Percentiles rank a stretch among this genome's conserved stretches.
Conservation (phyloP, 2,329 filamentous ascomycete species). For the Fusarium odoratissimum region DNA sequence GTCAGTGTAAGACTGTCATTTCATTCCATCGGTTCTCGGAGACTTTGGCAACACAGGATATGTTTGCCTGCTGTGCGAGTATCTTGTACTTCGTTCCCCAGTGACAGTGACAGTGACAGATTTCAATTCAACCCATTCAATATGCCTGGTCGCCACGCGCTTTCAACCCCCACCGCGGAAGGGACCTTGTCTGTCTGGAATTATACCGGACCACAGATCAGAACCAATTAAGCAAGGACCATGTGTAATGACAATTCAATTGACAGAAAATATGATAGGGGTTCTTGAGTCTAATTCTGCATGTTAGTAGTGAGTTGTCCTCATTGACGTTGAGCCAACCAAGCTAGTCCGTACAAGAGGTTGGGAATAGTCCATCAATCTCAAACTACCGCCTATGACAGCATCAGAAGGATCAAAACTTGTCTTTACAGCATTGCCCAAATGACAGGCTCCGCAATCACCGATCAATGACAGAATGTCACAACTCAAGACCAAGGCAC, state of each 20-base stretch:
- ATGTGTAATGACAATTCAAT: conserved; percentile 32
- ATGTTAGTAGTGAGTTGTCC: conserved; percentile 28
- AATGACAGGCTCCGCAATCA: conserved; percentile 1
- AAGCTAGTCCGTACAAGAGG: background rate
- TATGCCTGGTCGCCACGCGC: conserved; percentile 24
- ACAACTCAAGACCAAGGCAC: conserved; percentile 1
- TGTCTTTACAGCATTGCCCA: background rate
- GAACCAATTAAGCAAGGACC: conserved; percentile 41
- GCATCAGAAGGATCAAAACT: background rate
- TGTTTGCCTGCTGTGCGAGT: conserved; percentile 21
- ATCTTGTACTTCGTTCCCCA: conserved; percentile 29
- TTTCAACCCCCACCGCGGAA: conserved; percentile 32
- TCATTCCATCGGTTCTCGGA: conserved; percentile 8
- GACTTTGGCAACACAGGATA: conserved; percentile 5
- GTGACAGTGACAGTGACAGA: background rate
- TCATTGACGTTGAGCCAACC: conserved; percentile 10
- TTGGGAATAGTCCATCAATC: conserved; percentile 18
- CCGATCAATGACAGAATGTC: conserved; percentile 11
- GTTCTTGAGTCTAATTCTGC: conserved; percentile 4
- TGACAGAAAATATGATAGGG: conserved; percentile 12
- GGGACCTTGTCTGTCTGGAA: conserved; percentile 15
- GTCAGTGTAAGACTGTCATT: background rate
- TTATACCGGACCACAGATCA: background rate
- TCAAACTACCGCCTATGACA: background rate
- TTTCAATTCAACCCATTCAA: background rate